Evolutionary conservation across 83 land plant species (phyloP), one percentile per base, ranked within the genome.

Genomic region (Picea engelmannii): DNA sequence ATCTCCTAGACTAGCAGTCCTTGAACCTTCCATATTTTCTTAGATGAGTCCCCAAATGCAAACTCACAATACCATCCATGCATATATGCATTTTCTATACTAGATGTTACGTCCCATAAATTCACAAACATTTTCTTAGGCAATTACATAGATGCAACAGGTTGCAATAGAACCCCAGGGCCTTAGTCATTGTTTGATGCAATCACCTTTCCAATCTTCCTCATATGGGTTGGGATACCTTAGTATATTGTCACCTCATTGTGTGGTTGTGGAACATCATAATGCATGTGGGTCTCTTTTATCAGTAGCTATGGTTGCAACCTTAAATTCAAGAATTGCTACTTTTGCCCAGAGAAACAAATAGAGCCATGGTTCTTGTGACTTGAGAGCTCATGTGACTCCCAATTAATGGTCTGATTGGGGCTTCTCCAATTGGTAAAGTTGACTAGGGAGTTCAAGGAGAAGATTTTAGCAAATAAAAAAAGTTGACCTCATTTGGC

Each of bases 361-460:
- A 79, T 68, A 88, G 35, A 87, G 89, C 81, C 92, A 86, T 9
- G 87, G 90, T 83, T 86, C 86, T 35, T 80, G 81, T 47, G 81
- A 83, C 27, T 85, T 81, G 27, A 79, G 81, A 24, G 38, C 82
- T 11, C 76, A 62, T 59, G 10, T 63, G 5, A 55, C 76, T 52
- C 61, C 69, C 10, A 75, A 61, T 20, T 21, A 85, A 47, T 87
- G 84, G 87, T 86, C 89, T 7, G 89, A 88, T 52, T 95, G 94
- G 94, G 90, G 89, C 2, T 90, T 27, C 95, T 20, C 93, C 93
- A 4, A 81, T 78, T 80, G 93, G 93, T 38, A 87, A 89, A 59
- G 62, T 78, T 23, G 96, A 95, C 61, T 95, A 92, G 94, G 86
- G 92, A 0, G 82, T 92, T 20, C 35, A 31, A 2, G 35, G 35